Evolutionary conservation across 2,329 filamentous ascomycete genomes (phyloP).

Genomic region (Penicillium fuscoglaucum): DNA sequence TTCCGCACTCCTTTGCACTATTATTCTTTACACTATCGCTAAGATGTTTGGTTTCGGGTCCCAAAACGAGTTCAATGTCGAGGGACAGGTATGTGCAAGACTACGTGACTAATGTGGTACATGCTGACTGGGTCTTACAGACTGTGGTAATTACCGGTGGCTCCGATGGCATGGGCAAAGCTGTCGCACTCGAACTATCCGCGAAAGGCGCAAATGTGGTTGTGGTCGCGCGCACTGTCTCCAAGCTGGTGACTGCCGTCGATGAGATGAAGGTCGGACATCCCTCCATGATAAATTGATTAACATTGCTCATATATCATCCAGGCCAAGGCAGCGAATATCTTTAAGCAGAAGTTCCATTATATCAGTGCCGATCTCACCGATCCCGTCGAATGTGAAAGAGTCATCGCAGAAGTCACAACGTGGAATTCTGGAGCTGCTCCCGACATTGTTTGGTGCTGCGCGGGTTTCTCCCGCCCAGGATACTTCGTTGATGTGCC

Average conservation of each 20-base stretch:
- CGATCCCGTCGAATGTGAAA: slow-evolving; percentile 65
- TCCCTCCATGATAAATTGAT: neutral
- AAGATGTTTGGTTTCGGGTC: slow-evolving; percentile 43
- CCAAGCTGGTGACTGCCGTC: slow-evolving; percentile 72
- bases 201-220: slow-evolving; percentile 83
- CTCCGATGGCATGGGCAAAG: slow-evolving; percentile 88
- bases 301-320: slow-evolving; percentile 21
- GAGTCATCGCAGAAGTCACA: slow-evolving; percentile 70
- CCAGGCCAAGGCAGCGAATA: slow-evolving; percentile 65
- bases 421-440: slow-evolving; percentile 72
- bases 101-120: neutral
- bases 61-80: slow-evolving; percentile 75
- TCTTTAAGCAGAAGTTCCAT: slow-evolving; percentile 72
- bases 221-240: slow-evolving; percentile 74
- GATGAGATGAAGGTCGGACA: slow-evolving; percentile 60
- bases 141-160: slow-evolving; percentile 87
- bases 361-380: slow-evolving; percentile 82
- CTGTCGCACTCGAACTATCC: slow-evolving; percentile 71
- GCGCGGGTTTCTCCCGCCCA: slow-evolving; percentile 74
- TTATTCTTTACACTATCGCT: slow-evolving; percentile 36
- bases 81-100: slow-evolving; percentile 67
- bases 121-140: slow-evolving; percentile 48
- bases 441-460: slow-evolving; percentile 88
- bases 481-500: slow-evolving; percentile 75
- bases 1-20: slow-evolving; percentile 35